A percentile compares a stretch with the other conserved stretches of the same genome.
phyloP scores from a whole-genome alignment of 768 basidiomycete species.

The Termitomyces sp. region DNA sequence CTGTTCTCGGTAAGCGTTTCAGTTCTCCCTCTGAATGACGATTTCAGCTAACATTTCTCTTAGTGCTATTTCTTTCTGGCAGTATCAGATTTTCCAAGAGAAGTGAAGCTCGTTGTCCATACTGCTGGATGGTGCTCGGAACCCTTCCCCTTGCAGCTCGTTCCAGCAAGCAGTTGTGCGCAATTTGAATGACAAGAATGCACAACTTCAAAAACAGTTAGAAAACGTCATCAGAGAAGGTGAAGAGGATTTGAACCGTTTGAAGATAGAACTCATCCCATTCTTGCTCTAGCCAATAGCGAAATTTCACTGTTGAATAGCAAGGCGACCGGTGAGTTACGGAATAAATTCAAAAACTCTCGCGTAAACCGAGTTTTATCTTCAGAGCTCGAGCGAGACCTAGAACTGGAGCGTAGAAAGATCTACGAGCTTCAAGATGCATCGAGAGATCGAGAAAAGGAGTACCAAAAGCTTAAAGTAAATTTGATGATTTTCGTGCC shows the following conservation, averaged over 20 bases:
- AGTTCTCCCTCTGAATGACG: not conserved
- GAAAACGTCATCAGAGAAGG: constrained; percentile 86
- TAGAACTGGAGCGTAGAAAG: constrained; percentile 75
- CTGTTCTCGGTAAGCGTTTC: constrained; percentile 55
- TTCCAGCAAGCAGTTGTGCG: constrained; percentile 83
- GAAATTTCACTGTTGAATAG: constrained; percentile 66
- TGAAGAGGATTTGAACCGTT: constrained; percentile 19
- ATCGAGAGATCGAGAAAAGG: constrained; percentile 73
- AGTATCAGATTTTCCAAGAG: constrained; percentile 86
- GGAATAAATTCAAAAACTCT: not conserved
- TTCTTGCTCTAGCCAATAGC: constrained; percentile 52
- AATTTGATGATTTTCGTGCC: not conserved
- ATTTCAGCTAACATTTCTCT: not conserved
- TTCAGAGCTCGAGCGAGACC: constrained; percentile 71
- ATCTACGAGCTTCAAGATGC: constrained; percentile 69
- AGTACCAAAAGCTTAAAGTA: constrained; percentile 85
- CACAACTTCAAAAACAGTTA: constrained; percentile 77
- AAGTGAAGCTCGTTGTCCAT: constrained; percentile 35
- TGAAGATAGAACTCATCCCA: not conserved
- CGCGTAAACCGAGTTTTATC: not conserved
- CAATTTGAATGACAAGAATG: constrained; percentile 77
- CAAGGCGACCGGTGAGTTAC: constrained; percentile 54
- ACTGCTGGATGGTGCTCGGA: not conserved
- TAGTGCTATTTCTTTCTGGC: constrained; percentile 87
- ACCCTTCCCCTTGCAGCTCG: constrained; percentile 35